Conservation (phyloP, 495 filamentous ascomycete species). For the Pseudomonodictys pantanalensis region DNA sequence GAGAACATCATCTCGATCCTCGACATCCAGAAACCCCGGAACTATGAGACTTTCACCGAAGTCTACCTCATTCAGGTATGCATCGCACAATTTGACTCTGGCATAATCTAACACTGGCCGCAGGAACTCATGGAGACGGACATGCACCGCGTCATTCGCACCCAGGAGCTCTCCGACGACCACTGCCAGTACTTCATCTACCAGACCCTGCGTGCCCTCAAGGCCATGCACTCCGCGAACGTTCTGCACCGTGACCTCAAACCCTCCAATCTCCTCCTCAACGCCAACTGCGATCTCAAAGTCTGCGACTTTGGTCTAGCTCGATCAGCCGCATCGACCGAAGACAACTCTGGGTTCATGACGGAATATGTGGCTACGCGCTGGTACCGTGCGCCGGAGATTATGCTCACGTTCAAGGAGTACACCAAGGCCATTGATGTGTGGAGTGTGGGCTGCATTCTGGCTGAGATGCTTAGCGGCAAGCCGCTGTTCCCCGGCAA, state of each 20-base stretch:
- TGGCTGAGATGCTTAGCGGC: slow-evolving; percentile 99
- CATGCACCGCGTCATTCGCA: slow-evolving; percentile 99
- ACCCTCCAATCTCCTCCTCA: slow-evolving; percentile 93
- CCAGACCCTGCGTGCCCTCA: slow-evolving; percentile 68
- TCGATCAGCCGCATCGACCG: slow-evolving; percentile 89
- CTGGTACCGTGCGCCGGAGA: slow-evolving; percentile 98
- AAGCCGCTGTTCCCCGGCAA: slow-evolving; percentile 99
- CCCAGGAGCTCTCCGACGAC: slow-evolving; percentile 80
- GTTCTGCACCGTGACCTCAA: slow-evolving; percentile 96
- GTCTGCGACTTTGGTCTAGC: slow-evolving; percentile 98
- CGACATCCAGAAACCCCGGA: slow-evolving; percentile 96
- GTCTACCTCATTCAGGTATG: slow-evolving; percentile 97
- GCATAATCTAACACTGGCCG: neutral
- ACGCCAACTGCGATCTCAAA: slow-evolving; percentile 98
- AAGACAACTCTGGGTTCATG: slow-evolving; percentile 99
- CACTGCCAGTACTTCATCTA: slow-evolving; percentile 54
- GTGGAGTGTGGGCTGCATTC: slow-evolving; percentile 98
- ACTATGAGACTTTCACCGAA: slow-evolving; percentile 94
- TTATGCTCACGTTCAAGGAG: slow-evolving; percentile 99
- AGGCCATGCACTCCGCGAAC: slow-evolving; percentile 98
- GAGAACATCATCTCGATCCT: slow-evolving; percentile 99
- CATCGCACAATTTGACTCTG: neutral
- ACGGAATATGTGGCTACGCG: slow-evolving; percentile 98
- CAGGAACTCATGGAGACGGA: slow-evolving; percentile 99
- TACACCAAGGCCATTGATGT: slow-evolving; percentile 99